Percentiles rank a stretch among this genome's conserved stretches.
Conservation (phyloP, 805 yeast genomes). For the Candida sanyiensis region DNA sequence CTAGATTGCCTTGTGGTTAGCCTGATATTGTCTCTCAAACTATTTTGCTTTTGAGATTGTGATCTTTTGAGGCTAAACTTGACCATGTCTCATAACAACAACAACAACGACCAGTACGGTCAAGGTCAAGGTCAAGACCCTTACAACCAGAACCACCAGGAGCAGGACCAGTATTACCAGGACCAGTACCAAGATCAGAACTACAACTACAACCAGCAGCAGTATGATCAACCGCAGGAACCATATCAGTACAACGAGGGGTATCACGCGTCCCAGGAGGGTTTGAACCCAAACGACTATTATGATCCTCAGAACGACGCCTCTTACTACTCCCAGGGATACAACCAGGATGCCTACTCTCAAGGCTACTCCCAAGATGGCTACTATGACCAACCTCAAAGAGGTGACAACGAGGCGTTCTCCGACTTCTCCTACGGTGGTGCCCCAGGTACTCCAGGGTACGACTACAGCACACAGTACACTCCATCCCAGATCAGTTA, state of each 20-base stretch:
- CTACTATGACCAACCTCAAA: constrained; percentile 47
- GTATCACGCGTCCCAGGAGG: constrained; percentile 29
- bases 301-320: constrained; percentile 28
- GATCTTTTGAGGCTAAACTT: too few species aligned
- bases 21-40: too few species aligned
- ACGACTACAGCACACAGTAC: constrained; percentile 61
- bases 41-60: not conserved
- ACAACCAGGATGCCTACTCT: constrained; percentile 35
- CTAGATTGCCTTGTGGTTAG: too few species aligned
- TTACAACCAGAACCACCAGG: constrained; percentile 20
- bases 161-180: constrained; percentile 22
- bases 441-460: constrained; percentile 61
- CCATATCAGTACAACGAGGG: constrained; percentile 34
- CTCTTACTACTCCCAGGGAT: constrained; percentile 42
- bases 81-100: constrained; percentile 10
- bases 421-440: constrained; percentile 63
- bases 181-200: constrained; percentile 34
- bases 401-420: constrained; percentile 52
- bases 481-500: constrained; percentile 86
- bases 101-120: constrained; percentile 8
- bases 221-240: constrained; percentile 34
- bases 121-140: constrained; percentile 12
- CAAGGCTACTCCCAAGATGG: constrained; percentile 35
- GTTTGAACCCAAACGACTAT: constrained; percentile 25
- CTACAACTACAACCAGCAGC: constrained; percentile 28